phyloP scores from a whole-genome alignment of 2,329 filamentous ascomycete genomes.

The Cordyceps pruinosa region DNA sequence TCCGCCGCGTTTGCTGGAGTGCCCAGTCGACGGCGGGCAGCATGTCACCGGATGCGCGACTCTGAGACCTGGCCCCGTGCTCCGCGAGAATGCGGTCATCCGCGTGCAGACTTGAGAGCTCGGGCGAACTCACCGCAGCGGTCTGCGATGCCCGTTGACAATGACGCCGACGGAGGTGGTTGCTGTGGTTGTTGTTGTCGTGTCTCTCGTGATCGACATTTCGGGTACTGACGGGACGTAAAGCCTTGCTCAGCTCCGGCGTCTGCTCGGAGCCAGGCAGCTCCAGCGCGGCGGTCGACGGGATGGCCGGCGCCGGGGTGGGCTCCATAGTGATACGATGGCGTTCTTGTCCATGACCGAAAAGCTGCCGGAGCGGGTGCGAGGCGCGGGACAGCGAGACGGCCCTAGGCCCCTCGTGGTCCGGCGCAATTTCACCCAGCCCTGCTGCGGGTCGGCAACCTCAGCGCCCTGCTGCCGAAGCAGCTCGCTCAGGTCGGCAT shows the following conservation, averaged over 20 bases:
- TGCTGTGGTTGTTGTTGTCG: too few species aligned
- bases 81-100: too few species aligned
- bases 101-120: too few species aligned
- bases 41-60: too few species aligned
- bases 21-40: too few species aligned
- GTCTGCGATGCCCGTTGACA: too few species aligned
- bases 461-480: slow-evolving; percentile 37
- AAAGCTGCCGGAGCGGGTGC: slow-evolving; percentile 22
- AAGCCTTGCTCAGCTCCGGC: slow-evolving; percentile 13
- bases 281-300: slow-evolving; percentile 19
- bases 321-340: slow-evolving; percentile 37
- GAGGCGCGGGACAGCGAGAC: slow-evolving; percentile 34
- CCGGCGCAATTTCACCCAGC: slow-evolving; percentile 44
- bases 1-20: too few species aligned
- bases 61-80: too few species aligned
- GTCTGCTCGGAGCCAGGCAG: slow-evolving; percentile 21
- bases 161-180: too few species aligned
- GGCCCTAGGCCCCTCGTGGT: slow-evolving; percentile 37
- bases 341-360: slow-evolving; percentile 27
- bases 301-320: slow-evolving; percentile 21
- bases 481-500: slow-evolving; percentile 22
- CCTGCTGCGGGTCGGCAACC: slow-evolving; percentile 27
- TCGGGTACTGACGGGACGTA: too few species aligned
- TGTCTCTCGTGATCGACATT: too few species aligned
- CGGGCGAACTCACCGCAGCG: too few species aligned